phyloP scores from a whole-genome alignment of 164 flowering plant species.

The Berberis thunbergii region DNA sequence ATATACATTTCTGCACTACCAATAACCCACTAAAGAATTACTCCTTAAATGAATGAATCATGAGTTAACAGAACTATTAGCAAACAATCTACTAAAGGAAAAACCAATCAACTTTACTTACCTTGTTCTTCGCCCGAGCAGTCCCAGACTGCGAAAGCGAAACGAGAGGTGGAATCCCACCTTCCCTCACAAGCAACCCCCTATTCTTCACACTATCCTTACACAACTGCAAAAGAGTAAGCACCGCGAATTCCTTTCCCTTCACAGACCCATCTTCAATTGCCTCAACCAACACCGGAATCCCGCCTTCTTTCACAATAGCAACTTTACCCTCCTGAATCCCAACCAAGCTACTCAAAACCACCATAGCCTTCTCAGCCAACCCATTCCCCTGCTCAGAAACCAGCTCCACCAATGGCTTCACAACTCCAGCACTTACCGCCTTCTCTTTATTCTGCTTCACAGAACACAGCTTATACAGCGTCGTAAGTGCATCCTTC shows the following conservation, averaged over 20 bases:
- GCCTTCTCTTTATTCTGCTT: constrained; percentile 82
- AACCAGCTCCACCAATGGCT: constrained; percentile 69
- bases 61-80: too few relatives aligned
- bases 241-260: constrained; percentile 89
- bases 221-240: constrained; percentile 72
- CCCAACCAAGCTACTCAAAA: constrained; percentile 69
- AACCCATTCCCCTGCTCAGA: constrained; percentile 64
- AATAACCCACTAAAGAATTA: too few relatives aligned
- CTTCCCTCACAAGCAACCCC: constrained; percentile 78
- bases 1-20: too few relatives aligned
- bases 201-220: constrained; percentile 51
- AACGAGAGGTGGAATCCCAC: constrained; percentile 92
- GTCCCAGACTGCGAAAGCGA: constrained; percentile 81
- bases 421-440: constrained; percentile 81
- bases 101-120: constrained; percentile 7
- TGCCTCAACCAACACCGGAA: constrained; percentile 80
- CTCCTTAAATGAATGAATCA: too few relatives aligned
- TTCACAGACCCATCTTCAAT: constrained; percentile 79
- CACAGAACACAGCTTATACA: constrained; percentile 73
- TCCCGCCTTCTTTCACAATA: constrained; percentile 83
- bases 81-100: too few relatives aligned
- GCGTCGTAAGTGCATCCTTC: constrained; percentile 87
- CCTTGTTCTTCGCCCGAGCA: constrained; percentile 85
- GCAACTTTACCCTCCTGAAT: constrained; percentile 53
- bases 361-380: constrained; percentile 96